phyloP scores from a whole-genome alignment of 495 filamentous ascomycete species.

The Daldinia decipiens region DNA sequence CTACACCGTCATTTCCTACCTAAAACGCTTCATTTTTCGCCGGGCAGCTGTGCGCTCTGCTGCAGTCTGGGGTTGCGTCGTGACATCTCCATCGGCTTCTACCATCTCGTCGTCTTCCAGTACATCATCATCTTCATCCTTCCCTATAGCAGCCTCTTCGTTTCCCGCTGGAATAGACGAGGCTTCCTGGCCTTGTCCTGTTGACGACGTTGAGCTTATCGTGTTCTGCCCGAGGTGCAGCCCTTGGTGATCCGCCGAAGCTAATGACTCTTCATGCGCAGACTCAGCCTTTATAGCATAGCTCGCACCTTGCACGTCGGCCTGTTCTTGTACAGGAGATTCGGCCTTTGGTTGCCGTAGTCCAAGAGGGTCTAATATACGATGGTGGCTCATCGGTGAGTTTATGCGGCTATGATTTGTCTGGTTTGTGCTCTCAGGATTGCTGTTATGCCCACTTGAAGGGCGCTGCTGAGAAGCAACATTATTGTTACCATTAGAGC shows the following conservation, averaged over 20 bases:
- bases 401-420: conserved; percentile 44
- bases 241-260: conserved; percentile 54
- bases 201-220: conserved; percentile 55
- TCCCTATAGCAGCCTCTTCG: conserved; percentile 56
- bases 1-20: conserved; percentile 63
- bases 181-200: conserved; percentile 50
- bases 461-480: conserved; percentile 56
- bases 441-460: conserved; percentile 51
- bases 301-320: conserved; percentile 50
- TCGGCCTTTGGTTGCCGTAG: conserved; percentile 55
- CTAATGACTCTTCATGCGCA: conserved; percentile 57
- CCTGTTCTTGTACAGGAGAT: conserved; percentile 50
- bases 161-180: conserved; percentile 47
- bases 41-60: conserved; percentile 80
- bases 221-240: conserved; percentile 55
- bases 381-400: conserved; percentile 54
- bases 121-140: conserved; percentile 67
- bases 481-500: conserved; percentile 54
- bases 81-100: conserved; percentile 58
- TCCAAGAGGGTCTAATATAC: conserved; percentile 56
- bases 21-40: conserved; percentile 94
- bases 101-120: conserved; percentile 62
- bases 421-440: conserved; percentile 49
- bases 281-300: conserved; percentile 55
- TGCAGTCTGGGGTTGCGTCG: conserved; percentile 68